These are phyloP conservation scores for Apium graveolens DNA, from an alignment of 129 eudicot species.

Conservation along the genomic window DNA sequence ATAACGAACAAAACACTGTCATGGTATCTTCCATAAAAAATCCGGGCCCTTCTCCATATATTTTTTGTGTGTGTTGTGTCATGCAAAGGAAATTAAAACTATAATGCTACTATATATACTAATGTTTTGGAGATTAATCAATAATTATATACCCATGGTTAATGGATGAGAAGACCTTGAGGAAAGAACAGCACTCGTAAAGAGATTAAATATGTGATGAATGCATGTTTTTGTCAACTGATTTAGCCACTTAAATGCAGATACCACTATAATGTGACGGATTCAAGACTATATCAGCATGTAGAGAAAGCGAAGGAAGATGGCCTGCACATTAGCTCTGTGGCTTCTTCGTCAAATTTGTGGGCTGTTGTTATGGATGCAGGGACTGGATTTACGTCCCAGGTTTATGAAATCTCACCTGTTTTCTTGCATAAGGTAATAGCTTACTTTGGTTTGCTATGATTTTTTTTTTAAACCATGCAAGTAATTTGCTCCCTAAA, in stretches of 20 bases:
- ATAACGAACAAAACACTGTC: background rate
- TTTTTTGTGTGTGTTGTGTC: background rate
- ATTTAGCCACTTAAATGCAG: conserved; percentile 23
- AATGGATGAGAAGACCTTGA: background rate
- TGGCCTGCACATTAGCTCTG: conserved; percentile 61
- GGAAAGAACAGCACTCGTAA: background rate
- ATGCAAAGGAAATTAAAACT: background rate
- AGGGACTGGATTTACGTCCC: conserved; percentile 66
- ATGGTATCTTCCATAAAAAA: background rate
- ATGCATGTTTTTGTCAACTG: background rate
- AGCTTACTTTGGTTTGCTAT: background rate
- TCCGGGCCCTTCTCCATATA: background rate
- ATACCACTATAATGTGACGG: conserved; percentile 74
- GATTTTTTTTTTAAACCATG: background rate
- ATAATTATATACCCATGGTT: background rate
- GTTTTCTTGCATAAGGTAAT: conserved; percentile 74
- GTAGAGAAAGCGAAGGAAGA: conserved; percentile 74
- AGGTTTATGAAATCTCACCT: conserved; percentile 71
- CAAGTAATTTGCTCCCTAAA: background rate
- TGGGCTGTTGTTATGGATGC: conserved; percentile 96
- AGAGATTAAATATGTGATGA: background rate
- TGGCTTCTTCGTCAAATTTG: conserved; percentile 58
- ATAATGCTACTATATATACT: background rate
- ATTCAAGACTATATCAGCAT: conserved; percentile 65
- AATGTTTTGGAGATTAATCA: background rate